phyloP scores from a whole-genome alignment of 2,329 filamentous ascomycete species.

The Nigrograna mackinnonii region DNA sequence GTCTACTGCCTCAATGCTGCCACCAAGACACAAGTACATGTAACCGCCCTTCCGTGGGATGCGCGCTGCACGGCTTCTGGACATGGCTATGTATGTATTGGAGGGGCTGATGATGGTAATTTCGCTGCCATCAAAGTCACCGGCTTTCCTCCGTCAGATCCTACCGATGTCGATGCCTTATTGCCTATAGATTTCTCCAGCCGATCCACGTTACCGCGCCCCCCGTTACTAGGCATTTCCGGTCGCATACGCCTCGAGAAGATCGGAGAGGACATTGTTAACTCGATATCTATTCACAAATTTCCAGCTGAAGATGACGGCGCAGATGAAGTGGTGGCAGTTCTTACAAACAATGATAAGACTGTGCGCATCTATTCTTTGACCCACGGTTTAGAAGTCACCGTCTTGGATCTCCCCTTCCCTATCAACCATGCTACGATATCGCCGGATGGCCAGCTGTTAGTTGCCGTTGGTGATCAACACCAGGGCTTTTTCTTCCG shows the following conservation, averaged over 20 bases:
- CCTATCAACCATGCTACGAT: conserved; percentile 94
- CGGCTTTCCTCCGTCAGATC: conserved; percentile 43
- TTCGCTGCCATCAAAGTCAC: conserved; percentile 76
- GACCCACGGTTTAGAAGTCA: conserved; percentile 67
- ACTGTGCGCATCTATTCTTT: conserved; percentile 85
- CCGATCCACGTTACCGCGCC: conserved; percentile 26
- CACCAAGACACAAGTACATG: conserved; percentile 72
- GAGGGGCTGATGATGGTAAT: conserved; percentile 80
- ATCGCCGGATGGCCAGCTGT: conserved; percentile 80
- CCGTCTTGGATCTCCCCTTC: conserved; percentile 75
- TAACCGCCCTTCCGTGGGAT: conserved; percentile 68
- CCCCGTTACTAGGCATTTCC: conserved; percentile 42
- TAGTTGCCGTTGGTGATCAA: conserved; percentile 86
- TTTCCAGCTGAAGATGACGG: conserved; percentile 43
- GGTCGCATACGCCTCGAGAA: conserved; percentile 56
- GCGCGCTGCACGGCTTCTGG: conserved; percentile 87
- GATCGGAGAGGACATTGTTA: conserved; percentile 67
- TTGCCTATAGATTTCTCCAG: conserved; percentile 55
- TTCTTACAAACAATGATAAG: conserved; percentile 88
- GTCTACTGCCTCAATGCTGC: conserved; percentile 62
- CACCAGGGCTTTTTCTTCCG: conserved; percentile 84
- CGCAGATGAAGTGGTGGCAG: conserved; percentile 67
- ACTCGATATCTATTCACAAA: conserved; percentile 68
- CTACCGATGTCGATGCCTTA: conserved; percentile 59
- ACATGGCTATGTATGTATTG: conserved; percentile 87